Percentiles rank a stretch among this genome's conserved stretches.
Evolutionary conservation across 2,329 filamentous ascomycete species (phyloP).

Genomic region (Orbilia quercus): DNA sequence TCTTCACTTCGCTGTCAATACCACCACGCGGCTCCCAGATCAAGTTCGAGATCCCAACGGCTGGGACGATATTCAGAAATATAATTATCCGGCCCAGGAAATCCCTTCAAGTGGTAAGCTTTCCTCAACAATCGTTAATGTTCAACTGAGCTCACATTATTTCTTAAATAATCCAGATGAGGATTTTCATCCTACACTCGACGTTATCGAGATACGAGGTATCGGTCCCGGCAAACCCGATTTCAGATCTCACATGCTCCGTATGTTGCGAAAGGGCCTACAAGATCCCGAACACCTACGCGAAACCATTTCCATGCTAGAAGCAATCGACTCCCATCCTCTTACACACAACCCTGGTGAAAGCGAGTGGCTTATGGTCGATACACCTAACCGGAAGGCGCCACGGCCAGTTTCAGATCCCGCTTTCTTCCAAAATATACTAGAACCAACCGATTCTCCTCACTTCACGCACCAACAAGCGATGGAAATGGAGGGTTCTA

Average conservation of each 20-base stretch:
- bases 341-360: neutral
- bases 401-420: neutral
- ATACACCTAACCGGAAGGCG: neutral
- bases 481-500: neutral
- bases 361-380: neutral
- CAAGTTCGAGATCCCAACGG: constrained; percentile 38
- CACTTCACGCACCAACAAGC: neutral
- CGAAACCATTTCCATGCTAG: constrained; percentile 4
- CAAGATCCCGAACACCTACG: neutral
- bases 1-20: constrained; percentile 22
- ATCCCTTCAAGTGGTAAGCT: constrained; percentile 38
- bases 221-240: constrained; percentile 38
- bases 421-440: neutral
- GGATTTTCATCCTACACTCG: constrained; percentile 30
- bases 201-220: constrained; percentile 18
- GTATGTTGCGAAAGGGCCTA: constrained; percentile 7
- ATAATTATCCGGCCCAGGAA: constrained; percentile 27
- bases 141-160: neutral
- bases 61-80: constrained; percentile 36
- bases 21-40: constrained; percentile 38
- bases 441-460: neutral
- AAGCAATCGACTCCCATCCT: constrained; percentile 10
- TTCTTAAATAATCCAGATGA: constrained; percentile 21
- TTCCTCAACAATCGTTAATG: neutral
- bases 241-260: constrained; percentile 32